These are phyloP conservation scores for Solanum hybrid DNA, from an alignment of 305 asterid genomes.

Conservation along the genomic window DNA sequence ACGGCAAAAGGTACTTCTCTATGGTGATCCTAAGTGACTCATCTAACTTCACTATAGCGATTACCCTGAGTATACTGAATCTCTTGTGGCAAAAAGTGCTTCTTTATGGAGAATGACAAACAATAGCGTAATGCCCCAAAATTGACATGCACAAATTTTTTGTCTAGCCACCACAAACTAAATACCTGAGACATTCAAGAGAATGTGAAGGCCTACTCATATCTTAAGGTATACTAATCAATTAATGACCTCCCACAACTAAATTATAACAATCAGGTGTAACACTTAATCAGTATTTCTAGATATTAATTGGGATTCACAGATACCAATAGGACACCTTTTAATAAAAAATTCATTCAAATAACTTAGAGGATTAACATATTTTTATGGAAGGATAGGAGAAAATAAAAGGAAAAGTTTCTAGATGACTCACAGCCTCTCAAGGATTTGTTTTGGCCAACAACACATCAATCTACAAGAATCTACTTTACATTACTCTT, in stretches of 20 bases:
- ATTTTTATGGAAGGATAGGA: too few relatives aligned
- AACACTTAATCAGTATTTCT: background rate
- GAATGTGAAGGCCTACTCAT: background rate
- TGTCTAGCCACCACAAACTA: too few relatives aligned
- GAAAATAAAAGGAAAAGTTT: too few relatives aligned
- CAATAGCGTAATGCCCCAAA: background rate
- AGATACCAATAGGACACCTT: background rate
- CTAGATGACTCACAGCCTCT: too few relatives aligned
- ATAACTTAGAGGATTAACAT: too few relatives aligned
- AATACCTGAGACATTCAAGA: background rate
- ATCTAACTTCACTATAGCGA: background rate
- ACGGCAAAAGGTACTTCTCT: background rate
- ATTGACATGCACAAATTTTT: background rate
- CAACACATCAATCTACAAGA: too few relatives aligned
- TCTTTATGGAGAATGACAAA: background rate
- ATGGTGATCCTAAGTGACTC: background rate
- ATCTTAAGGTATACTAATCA: background rate
- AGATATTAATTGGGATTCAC: background rate
- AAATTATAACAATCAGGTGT: background rate
- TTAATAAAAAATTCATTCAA: too few relatives aligned
- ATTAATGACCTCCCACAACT: background rate
- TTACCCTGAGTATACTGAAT: background rate
- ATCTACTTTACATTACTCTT: too few relatives aligned
- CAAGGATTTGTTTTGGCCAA: too few relatives aligned
- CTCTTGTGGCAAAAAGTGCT: background rate